phyloP scores from a whole-genome alignment of 768 basidiomycete genomes.

The Peribolospora kevripleyi region DNA sequence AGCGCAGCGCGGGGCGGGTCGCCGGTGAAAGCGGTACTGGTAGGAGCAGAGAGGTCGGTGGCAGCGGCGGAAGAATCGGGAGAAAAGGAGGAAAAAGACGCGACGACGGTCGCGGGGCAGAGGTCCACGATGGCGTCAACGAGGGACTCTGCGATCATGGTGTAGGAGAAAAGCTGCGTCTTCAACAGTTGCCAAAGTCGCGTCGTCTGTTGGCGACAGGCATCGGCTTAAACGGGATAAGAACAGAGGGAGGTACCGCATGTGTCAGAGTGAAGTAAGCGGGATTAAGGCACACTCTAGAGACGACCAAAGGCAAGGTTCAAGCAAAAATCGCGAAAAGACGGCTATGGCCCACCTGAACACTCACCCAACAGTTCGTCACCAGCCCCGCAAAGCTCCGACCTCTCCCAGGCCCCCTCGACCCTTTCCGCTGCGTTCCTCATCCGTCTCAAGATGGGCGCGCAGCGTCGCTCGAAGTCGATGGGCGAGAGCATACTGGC shows the following conservation, averaged over 20 bases:
- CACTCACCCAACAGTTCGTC: too few relatives aligned
- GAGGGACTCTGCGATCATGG: conserved; percentile 11
- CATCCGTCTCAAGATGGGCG: neutral
- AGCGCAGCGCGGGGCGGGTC: neutral
- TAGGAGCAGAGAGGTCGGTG: too few relatives aligned
- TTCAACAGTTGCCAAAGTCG: conserved; percentile 12
- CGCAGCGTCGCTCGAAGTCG: neutral
- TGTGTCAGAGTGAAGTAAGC: too few relatives aligned
- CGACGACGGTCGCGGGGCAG: too few relatives aligned
- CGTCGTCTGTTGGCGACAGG: conserved; percentile 7
- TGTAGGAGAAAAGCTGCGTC: conserved; percentile 10
- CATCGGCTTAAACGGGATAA: conserved; percentile 2
- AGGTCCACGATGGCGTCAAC: neutral
- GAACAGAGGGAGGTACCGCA: conserved; percentile 4
- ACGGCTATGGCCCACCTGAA: too few relatives aligned
- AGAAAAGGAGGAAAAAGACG: too few relatives aligned
- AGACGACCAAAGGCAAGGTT: too few relatives aligned
- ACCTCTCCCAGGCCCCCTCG: conserved; percentile 3
- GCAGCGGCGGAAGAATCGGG: too few relatives aligned
- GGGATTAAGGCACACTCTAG: too few relatives aligned
- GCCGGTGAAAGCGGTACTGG: too few relatives aligned
- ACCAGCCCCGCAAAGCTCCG: too few relatives aligned
- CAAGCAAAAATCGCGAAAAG: too few relatives aligned
- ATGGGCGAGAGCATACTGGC: neutral
- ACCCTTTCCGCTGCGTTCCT: neutral